Evolutionary conservation across 345 rosid genomes (phyloP), one percentile per base, ranked within the genome.

Genomic region (Murraya koenigii): DNA sequence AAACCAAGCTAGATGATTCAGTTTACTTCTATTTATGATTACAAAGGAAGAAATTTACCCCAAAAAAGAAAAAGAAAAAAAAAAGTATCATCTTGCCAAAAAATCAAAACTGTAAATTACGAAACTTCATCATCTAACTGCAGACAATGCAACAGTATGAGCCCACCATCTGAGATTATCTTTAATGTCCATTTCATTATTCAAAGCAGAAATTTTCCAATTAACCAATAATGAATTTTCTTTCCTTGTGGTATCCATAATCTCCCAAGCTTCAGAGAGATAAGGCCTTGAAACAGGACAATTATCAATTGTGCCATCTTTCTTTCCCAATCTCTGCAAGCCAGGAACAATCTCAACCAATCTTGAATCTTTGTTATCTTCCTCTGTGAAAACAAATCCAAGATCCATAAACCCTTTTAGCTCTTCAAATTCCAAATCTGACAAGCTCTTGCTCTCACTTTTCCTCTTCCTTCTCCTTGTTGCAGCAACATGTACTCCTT

Each of bases 191-290:
- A 72, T 78, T 76, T 90, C 97, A 66, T 87, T 84, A 17, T 77
- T 77, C 69, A 81, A 62, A 35, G 84, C 78, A 32, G 97, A 94
- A 72, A 89, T 81, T 81, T 85, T 84, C 90, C 91, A 91, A 23
- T 90, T 87, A 84, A 73, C 82, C 89, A 89, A 77, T 19, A 52
- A 1, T 65, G 91, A 81, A 23, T 83, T 81, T 74, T 88, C 83
- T 69, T 71, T 84, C 80, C 63, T 84, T 22, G 58, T 76, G 82
- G 72, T 80, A 17, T 86, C 88, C 76, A 61, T 62, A 78, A 59
- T 83, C 19, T 86, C 94, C 98, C 98, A 94, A n/a, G 97, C 90
- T 84, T 93, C 97, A 4, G 95, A 93, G 15, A 95, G 84, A 77
- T 94, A 94, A 32, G 98, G 95, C 80, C 97, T 91, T 7, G 83